Conservation (phyloP, 2,329 filamentous ascomycete species). For the Corniculantispora saksenae region DNA sequence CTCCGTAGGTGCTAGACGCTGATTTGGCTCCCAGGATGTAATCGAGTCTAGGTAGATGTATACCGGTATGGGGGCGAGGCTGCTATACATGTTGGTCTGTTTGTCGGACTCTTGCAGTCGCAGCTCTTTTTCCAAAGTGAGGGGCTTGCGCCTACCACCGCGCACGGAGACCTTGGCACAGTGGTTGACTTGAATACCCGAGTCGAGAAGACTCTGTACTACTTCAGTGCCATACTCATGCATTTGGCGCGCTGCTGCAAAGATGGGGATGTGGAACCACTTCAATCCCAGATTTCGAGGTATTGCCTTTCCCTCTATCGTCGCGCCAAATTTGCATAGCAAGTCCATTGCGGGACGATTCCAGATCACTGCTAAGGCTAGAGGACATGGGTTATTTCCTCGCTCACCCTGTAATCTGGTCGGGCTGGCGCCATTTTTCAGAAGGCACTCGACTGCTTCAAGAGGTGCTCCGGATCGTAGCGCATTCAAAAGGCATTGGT, state of each 20-base stretch:
- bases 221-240: constrained; percentile 6
- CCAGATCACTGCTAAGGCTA: constrained; percentile 6
- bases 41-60: constrained; percentile 6
- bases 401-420: neutral
- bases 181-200: neutral
- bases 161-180: constrained; percentile 7
- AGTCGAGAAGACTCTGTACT: constrained; percentile 3
- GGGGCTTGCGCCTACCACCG: constrained; percentile 1
- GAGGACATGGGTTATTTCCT: constrained; percentile 7
- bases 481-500: neutral
- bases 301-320: neutral
- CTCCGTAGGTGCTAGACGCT: neutral
- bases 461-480: neutral
- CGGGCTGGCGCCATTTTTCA: neutral
- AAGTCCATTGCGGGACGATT: neutral
- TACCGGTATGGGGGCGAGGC: neutral
- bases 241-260: constrained; percentile 6
- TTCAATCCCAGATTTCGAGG: neutral
- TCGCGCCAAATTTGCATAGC: constrained; percentile 1
- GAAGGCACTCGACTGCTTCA: neutral
- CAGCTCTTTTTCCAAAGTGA: neutral
- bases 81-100: constrained; percentile 12
- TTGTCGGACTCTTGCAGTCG: neutral
- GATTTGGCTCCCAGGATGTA: neutral
- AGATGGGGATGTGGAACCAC: constrained; percentile 5